Base-by-base conservation (phyloP, 2,329 filamentous ascomycete species). In the Trichoderma sp. region DNA sequence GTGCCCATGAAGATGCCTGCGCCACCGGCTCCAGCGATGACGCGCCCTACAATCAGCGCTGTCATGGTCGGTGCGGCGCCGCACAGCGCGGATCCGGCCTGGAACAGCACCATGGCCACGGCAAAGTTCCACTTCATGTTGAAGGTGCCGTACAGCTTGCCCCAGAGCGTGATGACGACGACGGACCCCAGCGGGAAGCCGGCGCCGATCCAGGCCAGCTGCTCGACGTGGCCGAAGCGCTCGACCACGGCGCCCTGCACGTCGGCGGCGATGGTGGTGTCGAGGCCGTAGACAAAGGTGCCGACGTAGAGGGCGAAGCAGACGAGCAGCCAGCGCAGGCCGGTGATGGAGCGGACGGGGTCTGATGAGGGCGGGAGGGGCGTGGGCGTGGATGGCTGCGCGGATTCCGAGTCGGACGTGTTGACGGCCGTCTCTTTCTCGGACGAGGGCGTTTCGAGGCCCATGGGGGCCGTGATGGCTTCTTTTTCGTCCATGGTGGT, bases 211-310 rank as follows among this genome's bases (percentile, higher is more conserved):
- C 83, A 85, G 4, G 78, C 73, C 8, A 85, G 75, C 55, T 81
- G 78, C 7, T 77, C 72, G 37, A 81, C 71, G 1, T 79, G 71
- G 21, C 77, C 73, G 34, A 83, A 82, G 0, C 73, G 70, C n/a
- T 77, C 73, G 14, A 82, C 73, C 21, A 84, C 80, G 8, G 75
- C 70, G 2, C 79, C 80, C 66, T 85, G 82, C 10, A 86, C 76
- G 72, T 83, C 84, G 2, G 83, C 84, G 2, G 83, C 79, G 58
- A 87, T 83, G 3, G 84, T 87, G 51, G 81, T 84, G 75, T 83
- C 81, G 30, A 70, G 68, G 37, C 68, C 65, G 52, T 70, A 70
- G 52, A 70, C 28, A 30, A 70, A 58, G 26, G 26, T 64, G 52
- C 58, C 32, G 18, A 68, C 21, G 43, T 68, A 70, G 34, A 68